Evolutionary conservation across 2,329 filamentous ascomycete genomes (phyloP), one percentile per base, ranked within the genome.

Genomic region (Aspergillus versicolor): DNA sequence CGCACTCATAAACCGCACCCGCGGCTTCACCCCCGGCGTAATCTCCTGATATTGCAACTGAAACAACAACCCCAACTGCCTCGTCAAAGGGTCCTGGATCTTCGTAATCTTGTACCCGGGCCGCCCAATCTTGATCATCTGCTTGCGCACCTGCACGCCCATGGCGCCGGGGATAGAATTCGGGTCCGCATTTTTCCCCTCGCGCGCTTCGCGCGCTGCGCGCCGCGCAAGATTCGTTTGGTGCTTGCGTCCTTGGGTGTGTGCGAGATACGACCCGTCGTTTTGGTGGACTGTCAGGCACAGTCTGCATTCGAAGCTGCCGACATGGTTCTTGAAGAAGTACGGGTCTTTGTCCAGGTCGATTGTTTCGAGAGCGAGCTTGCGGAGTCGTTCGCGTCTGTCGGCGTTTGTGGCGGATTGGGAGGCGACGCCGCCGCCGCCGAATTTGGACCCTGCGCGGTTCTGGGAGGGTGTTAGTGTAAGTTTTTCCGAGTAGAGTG

Each of bases 241-340:
- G 79, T 99, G 94, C 80, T 99, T 99, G 73, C 94, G 91, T 57
- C 94, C 94, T 78, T 99, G 94, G 3, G 94, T 99, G 78, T 99
- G 94, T 1, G 94, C 94, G 65, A 99, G 91, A 77, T 99, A 99
- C 47, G 92, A 97, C 62, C 94, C 94, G 79, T 99, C 94, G 75
- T 99, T 99, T 72, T 99, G 94, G 82, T 99, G 94, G 4, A 97
- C 93, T 0, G 94, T 99, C 24, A 99, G 82, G 72, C 94, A 99
- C 41, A 99, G 88, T 30, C 94, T 90, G 76, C 94, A 99, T 77
- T 99, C 94, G 77, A 97, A 99, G 70, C 89, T 94, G 71, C 94
- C 94, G 68, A 97, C 91, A 77, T 99, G 93, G 82, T 99, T 99
- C 77, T 96, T 96, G 88, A 99, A 99, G 82, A 97, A 97, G 84